Evolutionary conservation across 1,139 yeast genomes (phyloP).

Genomic region (Saccharomyces hybrid): DNA sequence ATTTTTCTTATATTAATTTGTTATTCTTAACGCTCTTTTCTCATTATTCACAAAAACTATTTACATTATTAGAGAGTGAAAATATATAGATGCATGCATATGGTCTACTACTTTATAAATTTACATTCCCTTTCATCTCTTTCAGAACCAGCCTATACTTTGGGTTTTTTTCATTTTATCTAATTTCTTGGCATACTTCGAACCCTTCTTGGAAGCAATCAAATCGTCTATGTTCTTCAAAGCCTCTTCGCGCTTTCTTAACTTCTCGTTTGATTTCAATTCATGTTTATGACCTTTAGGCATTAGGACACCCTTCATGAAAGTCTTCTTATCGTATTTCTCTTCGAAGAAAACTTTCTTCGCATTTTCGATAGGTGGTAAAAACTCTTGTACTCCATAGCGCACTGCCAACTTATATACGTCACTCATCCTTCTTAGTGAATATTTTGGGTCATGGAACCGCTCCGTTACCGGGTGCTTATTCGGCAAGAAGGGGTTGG

Average conservation of each 20-base stretch:
- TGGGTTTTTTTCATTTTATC: constrained; percentile 39
- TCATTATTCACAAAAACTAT: neutral
- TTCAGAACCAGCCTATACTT: neutral
- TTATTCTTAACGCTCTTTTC: neutral
- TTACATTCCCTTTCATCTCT: neutral
- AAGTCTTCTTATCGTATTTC: constrained; percentile 60
- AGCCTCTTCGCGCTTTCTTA: constrained; percentile 58
- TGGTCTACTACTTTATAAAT: neutral
- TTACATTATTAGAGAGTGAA: neutral
- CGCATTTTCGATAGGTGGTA: constrained; percentile 50
- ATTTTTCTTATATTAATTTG: neutral
- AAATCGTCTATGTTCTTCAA: constrained; percentile 64
- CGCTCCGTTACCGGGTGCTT: constrained; percentile 73
- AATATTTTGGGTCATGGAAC: constrained; percentile 72
- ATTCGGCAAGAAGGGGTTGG: constrained; percentile 86
- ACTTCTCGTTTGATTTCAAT: constrained; percentile 55
- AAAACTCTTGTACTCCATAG: constrained; percentile 68
- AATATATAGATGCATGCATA: neutral
- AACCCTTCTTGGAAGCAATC: constrained; percentile 57
- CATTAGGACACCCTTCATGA: constrained; percentile 68
- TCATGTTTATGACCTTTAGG: constrained; percentile 84
- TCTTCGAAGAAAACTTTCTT: constrained; percentile 71
- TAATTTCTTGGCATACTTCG: constrained; percentile 49
- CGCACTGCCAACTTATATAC: constrained; percentile 75
- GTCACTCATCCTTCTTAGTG: constrained; percentile 79